These are phyloP conservation scores for Gryganskiella cystojenkinii DNA, from an alignment of 192 early-diverging fungal species.

Conservation along the genomic window DNA sequence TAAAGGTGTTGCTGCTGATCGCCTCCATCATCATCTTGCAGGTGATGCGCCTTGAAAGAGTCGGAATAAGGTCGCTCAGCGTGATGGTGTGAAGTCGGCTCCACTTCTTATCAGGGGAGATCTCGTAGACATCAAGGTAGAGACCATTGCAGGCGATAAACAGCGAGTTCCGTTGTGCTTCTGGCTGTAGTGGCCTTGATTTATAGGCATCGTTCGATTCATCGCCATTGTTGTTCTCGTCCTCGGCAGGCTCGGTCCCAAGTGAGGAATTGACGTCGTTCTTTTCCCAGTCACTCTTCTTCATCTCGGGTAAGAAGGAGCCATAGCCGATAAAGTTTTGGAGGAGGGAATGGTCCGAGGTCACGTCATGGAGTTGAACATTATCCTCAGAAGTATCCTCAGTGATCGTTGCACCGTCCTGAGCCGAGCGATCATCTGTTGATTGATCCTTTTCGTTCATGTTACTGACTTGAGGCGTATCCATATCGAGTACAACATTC, in stretches of 20 bases:
- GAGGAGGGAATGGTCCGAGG: neutral
- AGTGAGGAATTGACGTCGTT: conserved; percentile 23
- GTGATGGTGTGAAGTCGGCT: conserved; percentile 34
- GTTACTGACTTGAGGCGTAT: neutral
- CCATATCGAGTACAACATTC: conserved; percentile 16
- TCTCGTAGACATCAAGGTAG: conserved; percentile 34
- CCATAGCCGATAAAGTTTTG: conserved; percentile 33
- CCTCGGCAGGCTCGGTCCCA: neutral
- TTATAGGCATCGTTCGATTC: conserved; percentile 8
- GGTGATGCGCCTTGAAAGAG: conserved; percentile 44
- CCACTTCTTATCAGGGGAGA: conserved; percentile 36
- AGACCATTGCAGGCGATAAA: conserved; percentile 44
- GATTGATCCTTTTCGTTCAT: neutral
- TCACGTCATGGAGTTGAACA: conserved; percentile 14
- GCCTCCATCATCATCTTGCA: conserved; percentile 55
- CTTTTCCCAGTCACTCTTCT: conserved; percentile 36
- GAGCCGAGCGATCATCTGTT: neutral
- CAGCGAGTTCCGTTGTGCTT: conserved; percentile 6
- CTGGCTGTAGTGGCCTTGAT: neutral
- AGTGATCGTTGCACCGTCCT: neutral
- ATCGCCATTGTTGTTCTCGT: conserved; percentile 4
- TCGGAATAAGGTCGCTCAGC: conserved; percentile 29
- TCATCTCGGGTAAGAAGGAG: conserved; percentile 24
- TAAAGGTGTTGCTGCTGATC: conserved; percentile 39
- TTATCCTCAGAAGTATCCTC: neutral